phyloP scores from a whole-genome alignment of 2,329 filamentous ascomycete species.

The Talaromyces sp. region DNA sequence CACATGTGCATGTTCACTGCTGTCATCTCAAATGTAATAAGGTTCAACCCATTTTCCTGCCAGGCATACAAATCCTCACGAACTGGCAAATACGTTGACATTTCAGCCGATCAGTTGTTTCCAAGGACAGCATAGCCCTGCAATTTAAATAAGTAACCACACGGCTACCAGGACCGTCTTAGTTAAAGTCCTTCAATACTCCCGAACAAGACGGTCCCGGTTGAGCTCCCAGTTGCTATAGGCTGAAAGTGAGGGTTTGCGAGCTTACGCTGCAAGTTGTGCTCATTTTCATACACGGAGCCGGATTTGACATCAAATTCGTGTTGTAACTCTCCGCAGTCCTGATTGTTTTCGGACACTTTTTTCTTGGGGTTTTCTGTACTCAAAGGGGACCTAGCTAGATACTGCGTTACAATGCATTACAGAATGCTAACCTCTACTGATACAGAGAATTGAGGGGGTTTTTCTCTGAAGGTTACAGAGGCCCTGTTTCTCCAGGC shows the following conservation, averaged over 20 bases:
- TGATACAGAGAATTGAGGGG: background rate
- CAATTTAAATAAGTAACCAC: constrained; percentile 26
- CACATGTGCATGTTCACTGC: constrained; percentile 9
- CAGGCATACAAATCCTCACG: constrained; percentile 76
- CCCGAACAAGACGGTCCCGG: constrained; percentile 33
- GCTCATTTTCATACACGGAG: too few relatives aligned
- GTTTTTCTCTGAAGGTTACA: background rate
- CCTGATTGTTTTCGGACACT: too few relatives aligned
- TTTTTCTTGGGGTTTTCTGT: background rate
- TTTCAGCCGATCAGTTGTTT: constrained; percentile 57
- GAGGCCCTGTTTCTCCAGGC: background rate
- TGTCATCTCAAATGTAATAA: constrained; percentile 9
- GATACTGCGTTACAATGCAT: background rate
- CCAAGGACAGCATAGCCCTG: constrained; percentile 21
- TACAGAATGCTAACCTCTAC: background rate
- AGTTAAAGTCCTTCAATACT: constrained; percentile 30
- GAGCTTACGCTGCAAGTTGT: constrained; percentile 21
- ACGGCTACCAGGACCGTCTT: constrained; percentile 33
- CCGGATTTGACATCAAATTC: too few relatives aligned
- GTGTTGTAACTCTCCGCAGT: too few relatives aligned
- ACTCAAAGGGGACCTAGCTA: background rate
- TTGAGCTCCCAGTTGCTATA: constrained; percentile 29
- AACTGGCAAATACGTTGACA: constrained; percentile 77
- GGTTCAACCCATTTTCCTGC: constrained; percentile 68
- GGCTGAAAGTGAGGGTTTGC: constrained; percentile 28